phyloP scores from a whole-genome alignment of 495 filamentous ascomycete species.

The Aspergillus olivimuriae region DNA sequence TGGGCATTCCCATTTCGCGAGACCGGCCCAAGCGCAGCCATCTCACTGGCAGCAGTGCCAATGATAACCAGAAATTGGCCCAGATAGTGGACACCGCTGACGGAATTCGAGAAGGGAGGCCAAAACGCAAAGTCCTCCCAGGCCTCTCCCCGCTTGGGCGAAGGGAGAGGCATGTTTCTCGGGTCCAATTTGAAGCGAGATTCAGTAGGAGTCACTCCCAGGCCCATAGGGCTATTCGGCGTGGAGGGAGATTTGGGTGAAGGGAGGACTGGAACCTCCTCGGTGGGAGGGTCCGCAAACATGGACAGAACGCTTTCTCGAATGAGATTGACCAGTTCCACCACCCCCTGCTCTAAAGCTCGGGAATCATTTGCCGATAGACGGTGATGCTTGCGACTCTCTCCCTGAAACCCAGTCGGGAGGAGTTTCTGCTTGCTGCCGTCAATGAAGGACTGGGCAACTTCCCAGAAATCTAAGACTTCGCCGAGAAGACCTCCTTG shows the following conservation, averaged over 20 bases:
- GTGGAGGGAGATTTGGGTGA: conserved; percentile 70
- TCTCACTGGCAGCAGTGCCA: conserved; percentile 77
- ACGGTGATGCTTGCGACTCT: conserved; percentile 77
- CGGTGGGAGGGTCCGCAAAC: conserved; percentile 83
- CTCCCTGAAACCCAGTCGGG: conserved; percentile 77
- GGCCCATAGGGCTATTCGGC: conserved; percentile 58
- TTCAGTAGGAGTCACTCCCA: conserved; percentile 47
- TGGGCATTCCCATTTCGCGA: conserved; percentile 48
- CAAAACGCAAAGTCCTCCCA: conserved; percentile 98
- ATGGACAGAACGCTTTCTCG: conserved; percentile 71
- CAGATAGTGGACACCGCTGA: conserved; percentile 83
- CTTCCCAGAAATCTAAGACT: conserved; percentile 90
- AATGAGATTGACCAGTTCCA: conserved; percentile 76
- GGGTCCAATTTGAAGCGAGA: conserved; percentile 73
- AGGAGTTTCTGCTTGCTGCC: conserved; percentile 75
- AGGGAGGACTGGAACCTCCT: conserved; percentile 80
- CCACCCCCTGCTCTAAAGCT: conserved; percentile 68
- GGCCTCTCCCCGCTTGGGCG: conserved; percentile 65
- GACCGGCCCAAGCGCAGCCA: conserved; percentile 66
- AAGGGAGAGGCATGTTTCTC: conserved; percentile 69
- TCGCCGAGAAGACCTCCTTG: conserved; percentile 78
- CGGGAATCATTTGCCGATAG: conserved; percentile 62
- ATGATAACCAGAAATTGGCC: conserved; percentile 71
- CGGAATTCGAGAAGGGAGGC: conserved; percentile 84
- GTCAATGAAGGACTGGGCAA: conserved; percentile 81